Evolutionary conservation across 2,329 filamentous ascomycete genomes (phyloP).

Genomic region (Pestalotiopsis sp.): DNA sequence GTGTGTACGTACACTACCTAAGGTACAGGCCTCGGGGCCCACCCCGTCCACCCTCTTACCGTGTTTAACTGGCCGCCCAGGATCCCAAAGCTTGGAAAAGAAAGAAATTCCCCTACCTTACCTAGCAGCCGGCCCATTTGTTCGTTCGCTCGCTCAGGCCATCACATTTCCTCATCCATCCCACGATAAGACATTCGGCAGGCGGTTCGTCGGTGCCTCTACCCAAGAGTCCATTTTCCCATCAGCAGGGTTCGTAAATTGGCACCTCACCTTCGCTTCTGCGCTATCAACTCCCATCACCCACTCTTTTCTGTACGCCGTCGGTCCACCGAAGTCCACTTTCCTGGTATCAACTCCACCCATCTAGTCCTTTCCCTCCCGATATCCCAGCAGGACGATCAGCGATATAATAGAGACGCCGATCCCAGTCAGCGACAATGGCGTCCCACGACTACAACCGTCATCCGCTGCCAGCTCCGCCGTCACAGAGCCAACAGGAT

Average conservation of each 20-base stretch:
- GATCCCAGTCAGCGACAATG: constrained; percentile 27
- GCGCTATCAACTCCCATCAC: constrained; percentile 19
- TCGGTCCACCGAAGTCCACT: constrained; percentile 16
- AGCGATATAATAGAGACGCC: constrained; percentile 25
- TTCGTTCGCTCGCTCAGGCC: background rate
- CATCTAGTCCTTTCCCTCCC: constrained; percentile 19
- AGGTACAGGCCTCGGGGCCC: background rate
- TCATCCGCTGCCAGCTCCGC: constrained; percentile 31
- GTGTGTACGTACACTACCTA: background rate
- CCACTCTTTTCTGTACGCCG: constrained; percentile 14
- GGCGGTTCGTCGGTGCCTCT: constrained; percentile 3
- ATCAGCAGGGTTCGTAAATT: constrained; percentile 2
- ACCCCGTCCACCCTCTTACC: background rate
- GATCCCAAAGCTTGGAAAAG: constrained; percentile 3
- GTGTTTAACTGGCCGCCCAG: background rate
- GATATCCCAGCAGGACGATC: constrained; percentile 18
- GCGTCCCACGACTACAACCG: constrained; percentile 29
- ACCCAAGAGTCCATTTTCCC: background rate
- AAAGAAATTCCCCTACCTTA: background rate
- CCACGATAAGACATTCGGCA: constrained; percentile 9
- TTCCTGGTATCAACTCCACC: constrained; percentile 22
- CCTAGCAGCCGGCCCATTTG: background rate
- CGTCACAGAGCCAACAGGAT: constrained; percentile 25
- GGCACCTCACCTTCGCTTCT: constrained; percentile 1
- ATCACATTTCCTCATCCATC: background rate